These are phyloP conservation scores for Fragilaria crotonensis DNA, from an alignment of 108 stramenopile genomes.

Conservation along the genomic window DNA sequence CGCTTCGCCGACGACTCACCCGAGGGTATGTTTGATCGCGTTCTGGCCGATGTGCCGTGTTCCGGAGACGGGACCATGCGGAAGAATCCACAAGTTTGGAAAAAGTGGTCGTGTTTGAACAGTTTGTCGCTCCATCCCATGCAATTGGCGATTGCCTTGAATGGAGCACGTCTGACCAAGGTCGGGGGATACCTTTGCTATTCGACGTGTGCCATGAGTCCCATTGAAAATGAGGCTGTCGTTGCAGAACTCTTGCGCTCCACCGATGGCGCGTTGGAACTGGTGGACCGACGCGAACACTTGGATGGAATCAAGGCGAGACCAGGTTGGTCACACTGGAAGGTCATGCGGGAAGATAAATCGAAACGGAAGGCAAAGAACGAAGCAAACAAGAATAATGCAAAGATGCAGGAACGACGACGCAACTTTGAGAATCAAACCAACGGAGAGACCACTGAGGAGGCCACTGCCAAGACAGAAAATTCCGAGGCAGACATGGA, in stretches of 20 bases:
- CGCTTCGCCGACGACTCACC: slow-evolving; percentile 32
- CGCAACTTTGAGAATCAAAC: slow-evolving; percentile 35
- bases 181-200: slow-evolving; percentile 93
- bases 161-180: slow-evolving; percentile 72
- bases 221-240: slow-evolving; percentile 98
- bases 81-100: slow-evolving; percentile 91
- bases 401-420: slow-evolving; percentile 56
- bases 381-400: slow-evolving; percentile 59
- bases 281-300: slow-evolving; percentile 68
- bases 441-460: neutral
- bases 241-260: slow-evolving; percentile 81
- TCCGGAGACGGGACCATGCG: slow-evolving; percentile 96
- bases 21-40: slow-evolving; percentile 88
- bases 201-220: slow-evolving; percentile 96
- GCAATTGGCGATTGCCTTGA: slow-evolving; percentile 79
- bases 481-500: slow-evolving; percentile 1
- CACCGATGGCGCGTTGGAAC: slow-evolving; percentile 68
- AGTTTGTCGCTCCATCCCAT: slow-evolving; percentile 71
- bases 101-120: slow-evolving; percentile 59
- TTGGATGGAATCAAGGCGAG: slow-evolving; percentile 72
- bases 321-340: slow-evolving; percentile 87
- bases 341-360: slow-evolving; percentile 63
- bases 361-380: slow-evolving; percentile 44
- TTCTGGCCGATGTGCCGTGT: slow-evolving; percentile 98
- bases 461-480: neutral